These are phyloP conservation scores for Bruguiera sexangula DNA, from an alignment of 345 rosid species.

Conservation along the genomic window DNA sequence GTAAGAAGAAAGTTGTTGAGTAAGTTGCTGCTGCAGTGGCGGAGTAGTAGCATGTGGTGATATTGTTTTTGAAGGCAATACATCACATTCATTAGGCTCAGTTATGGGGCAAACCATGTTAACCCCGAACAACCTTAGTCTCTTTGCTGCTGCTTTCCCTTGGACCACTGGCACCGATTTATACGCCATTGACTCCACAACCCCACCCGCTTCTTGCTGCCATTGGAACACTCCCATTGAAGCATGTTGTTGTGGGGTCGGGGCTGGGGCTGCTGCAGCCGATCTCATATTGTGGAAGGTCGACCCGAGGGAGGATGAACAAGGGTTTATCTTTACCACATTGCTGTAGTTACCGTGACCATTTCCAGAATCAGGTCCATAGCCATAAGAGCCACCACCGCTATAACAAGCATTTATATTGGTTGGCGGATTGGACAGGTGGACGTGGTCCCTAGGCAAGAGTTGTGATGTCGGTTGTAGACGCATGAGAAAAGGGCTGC, in stretches of 20 bases:
- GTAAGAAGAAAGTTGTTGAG: conserved; percentile 18
- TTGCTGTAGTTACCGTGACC: conserved; percentile 19
- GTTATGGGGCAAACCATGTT: conserved; percentile 78
- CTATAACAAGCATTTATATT: conserved; percentile 19
- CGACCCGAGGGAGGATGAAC: conserved; percentile 21
- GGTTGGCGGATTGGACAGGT: conserved; percentile 14
- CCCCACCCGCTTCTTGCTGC: conserved; percentile 14
- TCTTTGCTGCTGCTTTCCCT: conserved; percentile 61
- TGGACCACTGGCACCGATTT: conserved; percentile 64
- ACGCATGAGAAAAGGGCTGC: conserved; percentile 46
- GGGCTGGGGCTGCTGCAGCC: not conserved
- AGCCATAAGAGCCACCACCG: conserved; percentile 16
- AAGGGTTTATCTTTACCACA: conserved; percentile 21
- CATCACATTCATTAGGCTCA: conserved; percentile 24
- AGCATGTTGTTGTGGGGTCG: conserved; percentile 6
- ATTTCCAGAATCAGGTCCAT: not conserved
- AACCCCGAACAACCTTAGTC: conserved; percentile 84
- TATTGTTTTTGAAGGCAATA: conserved; percentile 28
- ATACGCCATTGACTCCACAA: conserved; percentile 35
- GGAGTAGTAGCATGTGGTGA: conserved; percentile 17
- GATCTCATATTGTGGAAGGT: conserved; percentile 33
- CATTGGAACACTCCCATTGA: not conserved
- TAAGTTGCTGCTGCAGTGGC: conserved; percentile 6
- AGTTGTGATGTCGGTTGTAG: conserved; percentile 17
- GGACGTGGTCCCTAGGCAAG: conserved; percentile 20